A percentile compares a stretch with the other conserved stretches of the same genome.
phyloP scores from a whole-genome alignment of 1,284 basidiomycete genomes.

The Sanghuangporus baumii region DNA sequence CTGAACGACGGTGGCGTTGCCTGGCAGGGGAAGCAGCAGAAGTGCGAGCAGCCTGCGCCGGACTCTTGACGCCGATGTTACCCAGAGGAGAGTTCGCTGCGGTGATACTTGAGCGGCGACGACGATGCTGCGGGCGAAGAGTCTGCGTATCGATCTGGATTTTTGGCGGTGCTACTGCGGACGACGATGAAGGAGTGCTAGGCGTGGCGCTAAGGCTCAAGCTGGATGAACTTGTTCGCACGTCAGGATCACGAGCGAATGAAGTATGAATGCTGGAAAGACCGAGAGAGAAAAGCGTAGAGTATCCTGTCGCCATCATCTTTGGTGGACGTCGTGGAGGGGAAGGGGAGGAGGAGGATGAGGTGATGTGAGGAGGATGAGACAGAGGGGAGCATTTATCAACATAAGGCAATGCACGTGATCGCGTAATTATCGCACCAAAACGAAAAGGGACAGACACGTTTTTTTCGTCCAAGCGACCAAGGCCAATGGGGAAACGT shows the following conservation, averaged over 20 bases:
- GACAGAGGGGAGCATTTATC: not conserved
- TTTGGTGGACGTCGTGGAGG: not conserved
- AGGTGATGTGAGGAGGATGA: not conserved
- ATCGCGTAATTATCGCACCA: not conserved
- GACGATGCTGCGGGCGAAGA: constrained; percentile 33
- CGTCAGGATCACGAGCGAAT: constrained; percentile 7
- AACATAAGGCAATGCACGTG: not conserved
- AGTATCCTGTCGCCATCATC: constrained; percentile 16
- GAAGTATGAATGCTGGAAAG: constrained; percentile 14
- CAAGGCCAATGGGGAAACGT: not conserved
- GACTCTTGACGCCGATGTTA: constrained; percentile 46
- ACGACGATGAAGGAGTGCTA: constrained; percentile 5
- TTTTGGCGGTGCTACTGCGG: constrained; percentile 4
- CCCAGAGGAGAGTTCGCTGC: constrained; percentile 33
- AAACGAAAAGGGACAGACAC: no score
- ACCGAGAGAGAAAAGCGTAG: constrained; percentile 15
- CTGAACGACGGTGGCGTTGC: constrained; percentile 5
- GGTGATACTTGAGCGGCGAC: constrained; percentile 51
- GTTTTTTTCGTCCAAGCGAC: not conserved
- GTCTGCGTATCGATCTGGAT: constrained; percentile 17
- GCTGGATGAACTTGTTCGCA: not conserved
- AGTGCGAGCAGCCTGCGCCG: constrained; percentile 34
- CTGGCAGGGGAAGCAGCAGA: constrained; percentile 33
- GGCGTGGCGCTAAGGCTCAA: constrained; percentile 2
- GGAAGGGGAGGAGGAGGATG: not conserved